These are phyloP conservation scores for Corynespora cassiicola DNA, from an alignment of 2,329 filamentous ascomycete genomes.

Conservation along the genomic window DNA sequence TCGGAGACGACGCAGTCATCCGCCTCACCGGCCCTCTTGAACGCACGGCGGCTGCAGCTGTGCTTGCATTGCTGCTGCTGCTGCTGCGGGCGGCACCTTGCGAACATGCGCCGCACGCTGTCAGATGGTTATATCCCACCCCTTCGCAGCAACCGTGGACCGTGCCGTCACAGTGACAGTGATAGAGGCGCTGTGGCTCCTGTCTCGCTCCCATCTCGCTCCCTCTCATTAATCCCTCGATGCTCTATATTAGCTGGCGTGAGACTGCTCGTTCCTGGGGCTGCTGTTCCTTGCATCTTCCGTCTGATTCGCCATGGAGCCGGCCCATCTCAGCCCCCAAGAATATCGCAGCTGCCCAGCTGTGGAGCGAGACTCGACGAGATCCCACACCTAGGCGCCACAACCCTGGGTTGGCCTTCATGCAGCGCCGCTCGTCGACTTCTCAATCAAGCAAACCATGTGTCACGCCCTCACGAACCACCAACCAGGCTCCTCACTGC, in stretches of 20 bases:
- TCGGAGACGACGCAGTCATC: no score
- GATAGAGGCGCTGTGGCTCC: constrained; percentile 6
- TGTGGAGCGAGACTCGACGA: constrained; percentile 13
- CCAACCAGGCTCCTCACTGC: constrained; percentile 1
- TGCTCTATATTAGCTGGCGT: constrained; percentile 6
- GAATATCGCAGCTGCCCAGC: constrained; percentile 3
- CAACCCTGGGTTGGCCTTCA: constrained; percentile 8
- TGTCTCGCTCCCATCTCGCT: constrained; percentile 1
- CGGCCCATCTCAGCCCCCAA: constrained; percentile 20
- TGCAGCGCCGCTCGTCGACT: constrained; percentile 13
- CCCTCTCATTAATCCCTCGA: constrained; percentile 2
- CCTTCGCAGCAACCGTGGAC: no score
- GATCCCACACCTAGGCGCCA: constrained; percentile 20
- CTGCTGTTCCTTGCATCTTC: constrained; percentile 13
- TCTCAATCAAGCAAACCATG: constrained; percentile 16
- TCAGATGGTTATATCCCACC: no score
- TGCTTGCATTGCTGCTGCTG: no score
- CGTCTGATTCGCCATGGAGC: constrained; percentile 14
- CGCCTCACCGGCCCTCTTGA: no score
- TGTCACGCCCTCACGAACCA: constrained; percentile 9
- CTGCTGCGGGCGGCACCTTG: no score
- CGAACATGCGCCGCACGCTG: no score
- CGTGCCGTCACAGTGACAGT: no score
- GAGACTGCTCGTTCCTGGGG: constrained; percentile 5
- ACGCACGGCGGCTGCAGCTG: no score